A percentile compares a stretch with the other conserved stretches of the same genome.
Evolutionary conservation across 768 basidiomycete species (phyloP).

Genomic region (Chalciporus pseudorubinellus): DNA sequence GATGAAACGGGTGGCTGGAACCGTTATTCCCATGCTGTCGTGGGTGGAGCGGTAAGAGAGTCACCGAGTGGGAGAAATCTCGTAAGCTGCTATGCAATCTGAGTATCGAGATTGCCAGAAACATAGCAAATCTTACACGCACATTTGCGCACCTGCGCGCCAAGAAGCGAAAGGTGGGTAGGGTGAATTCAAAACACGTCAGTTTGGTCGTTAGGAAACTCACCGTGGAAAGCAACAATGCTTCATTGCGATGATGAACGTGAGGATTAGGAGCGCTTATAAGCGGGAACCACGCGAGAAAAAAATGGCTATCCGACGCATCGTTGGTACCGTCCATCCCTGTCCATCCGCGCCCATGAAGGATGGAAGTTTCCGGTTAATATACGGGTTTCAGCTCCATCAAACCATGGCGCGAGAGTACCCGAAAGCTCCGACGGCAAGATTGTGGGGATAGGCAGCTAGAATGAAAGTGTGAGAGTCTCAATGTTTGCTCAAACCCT

Average conservation of each 20-base stretch:
- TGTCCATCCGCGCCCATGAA: neutral
- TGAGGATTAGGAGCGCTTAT: neutral
- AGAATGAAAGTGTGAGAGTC: slow-evolving; percentile 23
- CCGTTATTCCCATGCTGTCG: slow-evolving; percentile 20
- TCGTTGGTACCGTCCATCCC: neutral
- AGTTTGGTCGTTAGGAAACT: neutral
- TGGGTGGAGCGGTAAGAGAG: neutral
- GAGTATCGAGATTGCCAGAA: neutral
- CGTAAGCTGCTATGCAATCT: slow-evolving; percentile 17
- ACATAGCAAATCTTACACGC: neutral
- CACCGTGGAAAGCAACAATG: neutral
- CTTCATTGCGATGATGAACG: neutral
- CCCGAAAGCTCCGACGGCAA: neutral
- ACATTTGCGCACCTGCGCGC: neutral
- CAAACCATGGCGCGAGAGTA: neutral
- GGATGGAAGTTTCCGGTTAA: slow-evolving; percentile 1
- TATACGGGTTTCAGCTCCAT: neutral
- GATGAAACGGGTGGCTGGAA: slow-evolving; percentile 4
- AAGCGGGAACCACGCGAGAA: neutral
- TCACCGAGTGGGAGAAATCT: slow-evolving; percentile 20
- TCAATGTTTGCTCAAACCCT: neutral
- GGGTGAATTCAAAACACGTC: neutral
- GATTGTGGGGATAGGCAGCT: slow-evolving; percentile 11
- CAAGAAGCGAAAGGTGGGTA: neutral
- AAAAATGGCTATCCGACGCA: neutral